Evolutionary conservation across 352 stramenopile genomes (phyloP).

Genomic region (Phytophthora quininea): DNA sequence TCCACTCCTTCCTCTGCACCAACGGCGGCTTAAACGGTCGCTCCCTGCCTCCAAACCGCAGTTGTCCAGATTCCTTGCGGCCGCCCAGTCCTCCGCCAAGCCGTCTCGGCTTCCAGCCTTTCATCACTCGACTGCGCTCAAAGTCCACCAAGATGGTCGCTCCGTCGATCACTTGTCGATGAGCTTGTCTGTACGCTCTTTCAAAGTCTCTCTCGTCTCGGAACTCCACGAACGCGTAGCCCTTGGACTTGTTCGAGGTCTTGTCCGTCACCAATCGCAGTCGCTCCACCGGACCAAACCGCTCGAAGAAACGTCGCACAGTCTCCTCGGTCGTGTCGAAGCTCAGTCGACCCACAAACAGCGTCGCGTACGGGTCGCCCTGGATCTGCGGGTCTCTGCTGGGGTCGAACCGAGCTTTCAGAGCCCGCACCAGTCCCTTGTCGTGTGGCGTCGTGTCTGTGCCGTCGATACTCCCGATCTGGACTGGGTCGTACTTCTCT

Average conservation of each 20-base stretch:
- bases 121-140: conserved; percentile 80
- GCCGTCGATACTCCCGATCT: conserved; percentile 76
- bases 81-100: conserved; percentile 82
- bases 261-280: conserved; percentile 74
- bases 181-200: conserved; percentile 58
- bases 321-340: conserved; percentile 64
- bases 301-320: conserved; percentile 46
- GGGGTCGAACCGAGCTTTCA: conserved; percentile 55
- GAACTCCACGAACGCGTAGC: conserved; percentile 86
- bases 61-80: conserved; percentile 79
- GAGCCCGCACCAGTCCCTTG: conserved; percentile 62
- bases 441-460: conserved; percentile 67
- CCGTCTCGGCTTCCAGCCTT: conserved; percentile 79
- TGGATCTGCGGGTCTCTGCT: conserved; percentile 64
- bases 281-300: conserved; percentile 52
- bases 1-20: background rate
- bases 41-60: conserved; percentile 82
- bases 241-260: conserved; percentile 64
- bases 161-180: conserved; percentile 64
- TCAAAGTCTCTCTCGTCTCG: conserved; percentile 57
- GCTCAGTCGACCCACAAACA: conserved; percentile 75
- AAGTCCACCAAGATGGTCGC: conserved; percentile 75
- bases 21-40: conserved; percentile 67
- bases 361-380: conserved; percentile 63
- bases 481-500: conserved; percentile 69